phyloP scores from a whole-genome alignment of 2,329 filamentous ascomycete species.

The Alternaria alternata region DNA sequence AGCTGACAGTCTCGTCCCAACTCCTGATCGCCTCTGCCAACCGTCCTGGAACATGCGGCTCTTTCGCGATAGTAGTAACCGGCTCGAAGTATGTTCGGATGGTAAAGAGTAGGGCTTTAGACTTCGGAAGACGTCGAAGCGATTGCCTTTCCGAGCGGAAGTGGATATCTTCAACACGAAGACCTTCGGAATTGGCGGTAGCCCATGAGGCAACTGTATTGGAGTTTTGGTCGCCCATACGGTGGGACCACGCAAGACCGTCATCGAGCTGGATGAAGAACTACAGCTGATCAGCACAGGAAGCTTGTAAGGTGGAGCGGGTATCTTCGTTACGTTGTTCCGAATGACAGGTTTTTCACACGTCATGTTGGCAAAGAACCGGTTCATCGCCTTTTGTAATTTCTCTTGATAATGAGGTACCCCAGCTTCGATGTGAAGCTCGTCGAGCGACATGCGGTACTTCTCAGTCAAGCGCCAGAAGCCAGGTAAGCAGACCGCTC shows the following conservation, averaged over 20 bases:
- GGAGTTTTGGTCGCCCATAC: slow-evolving; percentile 6
- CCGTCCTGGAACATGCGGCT: slow-evolving; percentile 6
- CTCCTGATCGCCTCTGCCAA: neutral
- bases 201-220: slow-evolving; percentile 3
- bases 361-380: slow-evolving; percentile 3
- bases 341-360: slow-evolving; percentile 4
- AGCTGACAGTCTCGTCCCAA: neutral
- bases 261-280: slow-evolving; percentile 8
- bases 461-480: slow-evolving; percentile 7
- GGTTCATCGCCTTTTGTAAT: slow-evolving; percentile 8
- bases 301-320: neutral
- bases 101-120: slow-evolving; percentile 1
- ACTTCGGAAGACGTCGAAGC: slow-evolving; percentile 2
- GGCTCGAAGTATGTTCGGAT: slow-evolving; percentile 8
- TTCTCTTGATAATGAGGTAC: slow-evolving; percentile 6
- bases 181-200: slow-evolving; percentile 1
- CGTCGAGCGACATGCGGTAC: slow-evolving; percentile 6
- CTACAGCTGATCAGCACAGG: neutral
- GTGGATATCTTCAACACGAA: slow-evolving; percentile 5
- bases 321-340: neutral
- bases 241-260: slow-evolving; percentile 5
- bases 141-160: slow-evolving; percentile 3
- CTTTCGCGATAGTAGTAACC: slow-evolving; percentile 1
- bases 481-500: slow-evolving; percentile 3
- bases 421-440: slow-evolving; percentile 5